Conservation (phyloP, 345 rosid species). For the Alliaria petiolata region DNA sequence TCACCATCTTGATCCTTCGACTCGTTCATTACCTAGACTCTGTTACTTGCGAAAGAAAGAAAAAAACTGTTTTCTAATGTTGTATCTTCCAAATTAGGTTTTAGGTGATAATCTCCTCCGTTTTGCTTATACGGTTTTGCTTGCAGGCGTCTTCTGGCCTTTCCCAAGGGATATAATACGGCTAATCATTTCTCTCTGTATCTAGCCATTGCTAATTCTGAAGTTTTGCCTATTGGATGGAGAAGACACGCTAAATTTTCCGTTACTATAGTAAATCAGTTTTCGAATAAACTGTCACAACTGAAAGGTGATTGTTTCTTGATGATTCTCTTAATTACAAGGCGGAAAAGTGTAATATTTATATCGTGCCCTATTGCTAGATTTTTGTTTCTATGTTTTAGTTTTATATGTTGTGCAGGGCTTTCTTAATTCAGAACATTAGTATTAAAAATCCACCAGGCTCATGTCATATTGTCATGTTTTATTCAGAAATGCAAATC, state of each 20-base stretch:
- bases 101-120: no score
- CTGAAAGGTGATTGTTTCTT: neutral
- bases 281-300: constrained; percentile 37
- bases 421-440: neutral
- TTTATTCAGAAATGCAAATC: no score
- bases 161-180: constrained; percentile 57
- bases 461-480: no score
- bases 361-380: no score
- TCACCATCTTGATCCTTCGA: constrained; percentile 37
- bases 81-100: neutral
- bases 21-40: no score
- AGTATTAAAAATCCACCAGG: no score
- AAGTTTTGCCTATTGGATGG: constrained; percentile 64
- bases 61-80: neutral
- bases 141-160: constrained; percentile 57
- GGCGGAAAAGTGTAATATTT: constrained; percentile 6
- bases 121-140: neutral
- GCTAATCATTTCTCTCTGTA: constrained; percentile 61
- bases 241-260: constrained; percentile 60
- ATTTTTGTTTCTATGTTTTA: no score
- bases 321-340: no score
- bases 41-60: neutral
- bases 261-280: constrained; percentile 59
- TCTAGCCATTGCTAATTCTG: constrained; percentile 58
- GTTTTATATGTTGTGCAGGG: no score